phyloP scores from a whole-genome alignment of 805 yeast species.

The Aciculoconidium aculeatum region DNA sequence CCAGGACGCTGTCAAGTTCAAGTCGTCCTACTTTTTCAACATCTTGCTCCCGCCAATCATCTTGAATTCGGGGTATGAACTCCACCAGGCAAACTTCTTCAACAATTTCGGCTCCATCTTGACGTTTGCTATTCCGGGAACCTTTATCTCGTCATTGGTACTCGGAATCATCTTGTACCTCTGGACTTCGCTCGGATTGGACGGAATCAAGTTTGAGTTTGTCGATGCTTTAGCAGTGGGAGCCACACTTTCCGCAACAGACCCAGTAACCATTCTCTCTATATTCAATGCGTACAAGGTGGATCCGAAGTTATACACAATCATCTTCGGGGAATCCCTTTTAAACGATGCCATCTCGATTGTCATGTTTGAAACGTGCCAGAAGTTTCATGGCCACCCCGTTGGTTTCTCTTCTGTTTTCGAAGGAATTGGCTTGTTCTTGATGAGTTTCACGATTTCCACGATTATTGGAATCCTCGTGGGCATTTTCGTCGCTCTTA shows the following conservation, averaged over 20 bases:
- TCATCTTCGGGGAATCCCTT: slow-evolving; percentile 93
- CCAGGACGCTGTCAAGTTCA: slow-evolving; percentile 94
- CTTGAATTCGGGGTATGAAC: slow-evolving; percentile 91
- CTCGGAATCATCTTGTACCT: slow-evolving; percentile 81
- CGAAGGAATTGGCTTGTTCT: slow-evolving; percentile 88
- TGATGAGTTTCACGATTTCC: slow-evolving; percentile 90
- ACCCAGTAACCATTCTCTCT: slow-evolving; percentile 94
- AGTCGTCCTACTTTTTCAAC: slow-evolving; percentile 90
- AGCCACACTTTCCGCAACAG: slow-evolving; percentile 96
- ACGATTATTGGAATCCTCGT: slow-evolving; percentile 82
- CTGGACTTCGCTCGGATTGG: slow-evolving; percentile 91
- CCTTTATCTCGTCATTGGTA: slow-evolving; percentile 86
- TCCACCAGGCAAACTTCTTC: slow-evolving; percentile 93
- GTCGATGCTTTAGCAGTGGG: slow-evolving; percentile 98
- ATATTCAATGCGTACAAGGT: slow-evolving; percentile 97
- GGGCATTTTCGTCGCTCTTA: slow-evolving; percentile 84
- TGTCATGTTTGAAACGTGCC: slow-evolving; percentile 98
- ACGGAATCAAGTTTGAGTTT: slow-evolving; percentile 80
- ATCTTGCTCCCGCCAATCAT: slow-evolving; percentile 93
- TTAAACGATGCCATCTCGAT: slow-evolving; percentile 96
- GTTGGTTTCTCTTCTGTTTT: slow-evolving; percentile 73
- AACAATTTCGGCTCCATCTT: slow-evolving; percentile 85
- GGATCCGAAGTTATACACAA: slow-evolving; percentile 94
- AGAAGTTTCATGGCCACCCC: slow-evolving; percentile 81
- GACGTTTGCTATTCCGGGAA: slow-evolving; percentile 95